Evolutionary conservation across 2,329 filamentous ascomycete species (phyloP).

Genomic region (Xylaria arbuscula): DNA sequence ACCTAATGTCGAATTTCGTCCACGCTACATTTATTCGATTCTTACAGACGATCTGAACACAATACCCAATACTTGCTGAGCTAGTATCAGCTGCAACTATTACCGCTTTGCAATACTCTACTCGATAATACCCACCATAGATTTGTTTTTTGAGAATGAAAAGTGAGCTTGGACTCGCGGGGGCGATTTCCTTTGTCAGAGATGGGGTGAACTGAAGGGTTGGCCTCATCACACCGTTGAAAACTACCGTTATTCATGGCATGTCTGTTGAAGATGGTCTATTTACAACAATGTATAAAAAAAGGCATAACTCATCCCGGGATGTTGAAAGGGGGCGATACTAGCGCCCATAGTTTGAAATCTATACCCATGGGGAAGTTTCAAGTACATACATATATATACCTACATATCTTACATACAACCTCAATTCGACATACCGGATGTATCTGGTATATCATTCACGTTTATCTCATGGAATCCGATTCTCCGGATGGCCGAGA

Average conservation of each 20-base stretch:
- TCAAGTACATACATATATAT: constrained; percentile 40
- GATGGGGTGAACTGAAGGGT: constrained; percentile 23
- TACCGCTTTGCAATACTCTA: constrained; percentile 45
- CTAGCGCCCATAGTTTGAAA: constrained; percentile 38
- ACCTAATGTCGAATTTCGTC: constrained; percentile 43
- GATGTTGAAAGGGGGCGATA: constrained; percentile 36
- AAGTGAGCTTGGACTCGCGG: constrained; percentile 44
- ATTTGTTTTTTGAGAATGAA: constrained; percentile 45
- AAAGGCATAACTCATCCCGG: constrained; percentile 37
- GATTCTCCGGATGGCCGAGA: neutral
- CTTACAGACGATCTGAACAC: constrained; percentile 45
- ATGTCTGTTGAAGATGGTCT: constrained; percentile 20
- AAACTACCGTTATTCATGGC: constrained; percentile 13
- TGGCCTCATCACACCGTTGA: constrained; percentile 18
- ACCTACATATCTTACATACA: constrained; percentile 15
- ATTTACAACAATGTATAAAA: constrained; percentile 44
- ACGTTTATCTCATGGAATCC: constrained; percentile 1
- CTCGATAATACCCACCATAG: constrained; percentile 53
- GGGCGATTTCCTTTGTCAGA: constrained; percentile 51
- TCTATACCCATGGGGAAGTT: constrained; percentile 39
- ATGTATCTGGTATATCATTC: constrained; percentile 5
- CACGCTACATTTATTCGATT: constrained; percentile 41
- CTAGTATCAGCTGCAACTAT: constrained; percentile 36
- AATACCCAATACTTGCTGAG: constrained; percentile 47
- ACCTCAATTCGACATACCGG: constrained; percentile 28